Evolutionary conservation across 163 green algal genomes (phyloP).

Genomic region (Scenedesmus sp.): DNA sequence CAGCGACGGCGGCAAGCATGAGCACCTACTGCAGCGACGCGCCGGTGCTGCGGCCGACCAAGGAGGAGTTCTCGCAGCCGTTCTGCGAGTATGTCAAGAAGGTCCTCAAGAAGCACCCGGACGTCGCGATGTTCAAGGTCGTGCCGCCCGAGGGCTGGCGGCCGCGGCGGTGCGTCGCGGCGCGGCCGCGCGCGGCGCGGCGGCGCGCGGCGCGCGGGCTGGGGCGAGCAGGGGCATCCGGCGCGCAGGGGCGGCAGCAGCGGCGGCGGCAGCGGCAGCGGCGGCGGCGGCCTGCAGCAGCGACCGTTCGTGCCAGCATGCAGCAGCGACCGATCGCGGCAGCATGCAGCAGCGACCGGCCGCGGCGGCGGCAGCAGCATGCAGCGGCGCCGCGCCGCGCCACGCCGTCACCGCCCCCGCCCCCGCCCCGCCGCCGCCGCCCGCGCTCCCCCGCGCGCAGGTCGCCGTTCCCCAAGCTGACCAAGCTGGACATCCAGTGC

Average conservation of each 20-base stretch:
- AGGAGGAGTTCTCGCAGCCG: constrained; percentile 74
- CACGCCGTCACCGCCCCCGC: neutral
- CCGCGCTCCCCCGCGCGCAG: constrained; percentile 43
- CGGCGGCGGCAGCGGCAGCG: neutral
- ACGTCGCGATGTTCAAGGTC: constrained; percentile 84
- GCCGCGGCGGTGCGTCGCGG: constrained; percentile 37
- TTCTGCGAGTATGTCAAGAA: constrained; percentile 75
- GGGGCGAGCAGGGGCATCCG: neutral
- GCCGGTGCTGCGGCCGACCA: constrained; percentile 64
- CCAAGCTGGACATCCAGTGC: constrained; percentile 72
- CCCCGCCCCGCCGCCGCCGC: neutral
- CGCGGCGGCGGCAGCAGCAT: constrained; percentile 3
- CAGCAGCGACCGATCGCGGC: neutral
- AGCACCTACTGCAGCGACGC: neutral
- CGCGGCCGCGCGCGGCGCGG: neutral
- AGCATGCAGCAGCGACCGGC: neutral
- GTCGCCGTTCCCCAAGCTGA: constrained; percentile 61
- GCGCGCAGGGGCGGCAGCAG: neutral
- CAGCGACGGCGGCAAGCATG: neutral
- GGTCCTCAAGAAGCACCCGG: constrained; percentile 73
- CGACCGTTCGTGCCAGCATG: neutral
- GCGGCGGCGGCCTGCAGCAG: neutral
- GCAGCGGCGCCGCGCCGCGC: neutral
- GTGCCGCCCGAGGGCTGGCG: constrained; percentile 69
- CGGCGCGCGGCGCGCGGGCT: neutral